These are phyloP conservation scores for Dactylellina sp. DNA, from an alignment of 2,329 filamentous ascomycete species.

Conservation along the genomic window DNA sequence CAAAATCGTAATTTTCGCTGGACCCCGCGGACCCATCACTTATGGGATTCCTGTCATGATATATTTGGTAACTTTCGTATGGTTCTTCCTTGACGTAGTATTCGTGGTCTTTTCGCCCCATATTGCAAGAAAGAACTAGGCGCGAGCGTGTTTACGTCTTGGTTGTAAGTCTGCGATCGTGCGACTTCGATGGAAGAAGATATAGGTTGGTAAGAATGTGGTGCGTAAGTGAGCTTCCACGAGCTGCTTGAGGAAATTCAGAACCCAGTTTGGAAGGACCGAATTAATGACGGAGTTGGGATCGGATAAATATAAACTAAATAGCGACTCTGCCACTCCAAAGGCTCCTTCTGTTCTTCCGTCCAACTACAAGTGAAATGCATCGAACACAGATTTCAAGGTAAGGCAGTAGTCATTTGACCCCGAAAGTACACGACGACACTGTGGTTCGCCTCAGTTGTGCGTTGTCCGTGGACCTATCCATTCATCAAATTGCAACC, in stretches of 20 bases:
- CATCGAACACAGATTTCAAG: background rate
- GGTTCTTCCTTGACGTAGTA: constrained; percentile 18
- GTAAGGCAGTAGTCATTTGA: constrained; percentile 39
- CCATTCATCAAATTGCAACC: constrained; percentile 12
- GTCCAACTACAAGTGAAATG: constrained; percentile 5
- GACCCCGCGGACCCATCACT: background rate
- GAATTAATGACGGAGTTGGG: too few species aligned
- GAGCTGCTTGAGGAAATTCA: too few species aligned
- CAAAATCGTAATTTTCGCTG: constrained; percentile 13
- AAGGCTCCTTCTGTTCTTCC: constrained; percentile 10
- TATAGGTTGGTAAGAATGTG: too few species aligned
- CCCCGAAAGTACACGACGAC: constrained; percentile 19
- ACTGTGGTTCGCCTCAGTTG: constrained; percentile 32
- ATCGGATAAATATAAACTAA: too few species aligned
- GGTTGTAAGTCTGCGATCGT: too few species aligned
- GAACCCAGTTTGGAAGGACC: too few species aligned
- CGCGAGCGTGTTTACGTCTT: too few species aligned
- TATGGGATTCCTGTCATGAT: background rate
- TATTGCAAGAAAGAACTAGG: background rate
- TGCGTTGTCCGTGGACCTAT: constrained; percentile 36
- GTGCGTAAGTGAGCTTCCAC: too few species aligned
- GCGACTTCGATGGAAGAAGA: too few species aligned
- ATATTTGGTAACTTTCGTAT: constrained; percentile 14
- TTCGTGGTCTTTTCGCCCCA: constrained; percentile 36
- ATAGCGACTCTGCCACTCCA: too few species aligned